Evolutionary conservation across 2,329 filamentous ascomycete genomes (phyloP).

Genomic region (Exophiala mesophila): DNA sequence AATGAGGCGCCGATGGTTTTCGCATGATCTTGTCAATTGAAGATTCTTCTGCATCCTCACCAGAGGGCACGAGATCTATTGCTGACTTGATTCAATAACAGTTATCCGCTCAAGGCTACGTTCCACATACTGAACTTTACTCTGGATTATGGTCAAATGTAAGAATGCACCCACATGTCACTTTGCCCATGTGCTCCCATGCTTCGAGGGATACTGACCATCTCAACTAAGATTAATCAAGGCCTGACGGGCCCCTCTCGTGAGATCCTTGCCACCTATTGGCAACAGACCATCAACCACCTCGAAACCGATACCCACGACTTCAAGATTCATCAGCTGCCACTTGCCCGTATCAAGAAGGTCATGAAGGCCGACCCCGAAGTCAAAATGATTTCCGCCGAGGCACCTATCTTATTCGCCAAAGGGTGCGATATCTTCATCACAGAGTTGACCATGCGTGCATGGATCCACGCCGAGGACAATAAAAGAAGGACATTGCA

Average conservation of each 20-base stretch:
- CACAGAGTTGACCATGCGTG: constrained; percentile 96
- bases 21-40: constrained; percentile 1
- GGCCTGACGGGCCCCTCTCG: constrained; percentile 88
- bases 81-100: constrained; percentile 34
- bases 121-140: constrained; percentile 84
- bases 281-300: constrained; percentile 96
- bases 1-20: background rate
- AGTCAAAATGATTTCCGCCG: constrained; percentile 99
- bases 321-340: constrained; percentile 96
- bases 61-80: background rate
- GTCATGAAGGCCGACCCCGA: constrained; percentile 99
- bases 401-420: constrained; percentile 94
- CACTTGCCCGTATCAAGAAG: constrained; percentile 97
- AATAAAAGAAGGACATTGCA: constrained; percentile 96
- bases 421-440: constrained; percentile 99
- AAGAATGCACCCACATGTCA: constrained; percentile 32
- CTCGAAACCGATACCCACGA: constrained; percentile 93
- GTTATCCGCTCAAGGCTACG: constrained; percentile 82
- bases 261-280: constrained; percentile 97
- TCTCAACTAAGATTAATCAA: constrained; percentile 71
- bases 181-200: constrained; percentile 3
- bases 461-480: constrained; percentile 98
- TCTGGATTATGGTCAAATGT: constrained; percentile 95
- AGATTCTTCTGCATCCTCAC: no score
- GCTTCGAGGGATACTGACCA: constrained; percentile 7